phyloP scores from a whole-genome alignment of 257 asterid species.

The Solanum chilense region DNA sequence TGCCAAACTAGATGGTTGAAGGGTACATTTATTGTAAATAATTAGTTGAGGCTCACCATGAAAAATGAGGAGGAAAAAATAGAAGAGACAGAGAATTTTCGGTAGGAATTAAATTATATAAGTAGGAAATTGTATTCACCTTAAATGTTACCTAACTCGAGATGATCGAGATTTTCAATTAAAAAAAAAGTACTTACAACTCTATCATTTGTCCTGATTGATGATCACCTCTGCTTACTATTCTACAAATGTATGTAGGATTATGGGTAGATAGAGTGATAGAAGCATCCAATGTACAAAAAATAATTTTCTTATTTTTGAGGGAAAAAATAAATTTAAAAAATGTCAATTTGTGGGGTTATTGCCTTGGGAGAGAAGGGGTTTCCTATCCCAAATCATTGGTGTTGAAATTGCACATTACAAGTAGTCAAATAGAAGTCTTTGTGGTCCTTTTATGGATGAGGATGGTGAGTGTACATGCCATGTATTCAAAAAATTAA shows the following conservation, averaged over 20 bases:
- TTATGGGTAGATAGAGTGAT: not conserved
- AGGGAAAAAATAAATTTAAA: not conserved
- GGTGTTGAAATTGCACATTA: not conserved
- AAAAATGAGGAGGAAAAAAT: not conserved
- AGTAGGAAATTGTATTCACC: too few species aligned
- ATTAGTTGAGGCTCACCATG: not conserved
- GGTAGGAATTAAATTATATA: not conserved
- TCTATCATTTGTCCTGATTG: not conserved
- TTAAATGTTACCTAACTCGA: too few species aligned
- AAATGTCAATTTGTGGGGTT: not conserved
- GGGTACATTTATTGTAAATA: too few species aligned
- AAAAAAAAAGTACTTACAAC: too few species aligned
- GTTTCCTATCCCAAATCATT: not conserved
- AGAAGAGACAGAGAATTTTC: not conserved
- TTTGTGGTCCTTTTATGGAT: not conserved
- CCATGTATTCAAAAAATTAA: not conserved
- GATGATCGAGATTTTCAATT: not conserved
- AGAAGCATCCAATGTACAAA: not conserved
- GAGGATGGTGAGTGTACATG: not conserved
- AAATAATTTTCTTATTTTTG: not conserved
- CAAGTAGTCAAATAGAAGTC: not conserved
- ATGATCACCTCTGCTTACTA: not conserved
- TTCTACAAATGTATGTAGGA: not conserved
- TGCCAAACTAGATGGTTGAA: not conserved
- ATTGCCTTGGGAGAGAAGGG: not conserved